Evolutionary conservation across 2,329 filamentous ascomycete genomes (phyloP).

Genomic region (Verticillium dahliae): DNA sequence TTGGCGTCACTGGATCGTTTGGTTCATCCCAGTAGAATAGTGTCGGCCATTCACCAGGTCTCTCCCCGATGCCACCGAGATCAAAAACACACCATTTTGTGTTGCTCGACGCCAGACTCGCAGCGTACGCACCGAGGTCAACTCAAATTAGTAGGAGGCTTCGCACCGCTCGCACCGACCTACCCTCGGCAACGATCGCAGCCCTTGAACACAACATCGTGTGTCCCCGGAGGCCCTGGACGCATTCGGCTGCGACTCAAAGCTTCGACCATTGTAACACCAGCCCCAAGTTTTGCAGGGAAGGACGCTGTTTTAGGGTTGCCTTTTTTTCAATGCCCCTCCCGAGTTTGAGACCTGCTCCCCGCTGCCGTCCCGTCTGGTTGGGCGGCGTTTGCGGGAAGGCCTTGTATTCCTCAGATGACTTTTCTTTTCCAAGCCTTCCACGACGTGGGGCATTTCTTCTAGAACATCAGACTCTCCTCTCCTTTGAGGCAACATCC

Average conservation of each 20-base stretch:
- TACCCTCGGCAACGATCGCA: background rate
- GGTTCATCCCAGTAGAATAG: background rate
- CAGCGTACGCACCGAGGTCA: background rate
- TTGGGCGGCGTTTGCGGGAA: background rate
- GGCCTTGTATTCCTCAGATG: constrained; percentile 5
- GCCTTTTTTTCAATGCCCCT: background rate
- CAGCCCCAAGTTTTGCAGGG: background rate
- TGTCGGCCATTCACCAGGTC: background rate
- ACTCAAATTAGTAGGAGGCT: background rate
- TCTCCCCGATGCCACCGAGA: background rate
- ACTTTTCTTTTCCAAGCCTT: constrained; percentile 8
- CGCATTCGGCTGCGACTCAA: background rate
- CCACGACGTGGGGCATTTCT: background rate
- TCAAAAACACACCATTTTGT: background rate
- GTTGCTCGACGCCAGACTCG: background rate
- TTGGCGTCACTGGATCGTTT: background rate
- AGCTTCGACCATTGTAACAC: background rate
- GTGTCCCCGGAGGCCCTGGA: background rate
- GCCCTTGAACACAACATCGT: background rate
- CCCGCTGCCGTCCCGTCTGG: constrained; percentile 6
- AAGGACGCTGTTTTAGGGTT: constrained; percentile 10
- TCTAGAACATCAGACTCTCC: background rate
- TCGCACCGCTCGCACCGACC: background rate
- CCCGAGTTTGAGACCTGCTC: background rate
- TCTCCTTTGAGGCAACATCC: background rate